Percentiles rank a stretch among this genome's conserved stretches.
phyloP scores from a whole-genome alignment of 805 yeast species.

The Candida patagonica region DNA sequence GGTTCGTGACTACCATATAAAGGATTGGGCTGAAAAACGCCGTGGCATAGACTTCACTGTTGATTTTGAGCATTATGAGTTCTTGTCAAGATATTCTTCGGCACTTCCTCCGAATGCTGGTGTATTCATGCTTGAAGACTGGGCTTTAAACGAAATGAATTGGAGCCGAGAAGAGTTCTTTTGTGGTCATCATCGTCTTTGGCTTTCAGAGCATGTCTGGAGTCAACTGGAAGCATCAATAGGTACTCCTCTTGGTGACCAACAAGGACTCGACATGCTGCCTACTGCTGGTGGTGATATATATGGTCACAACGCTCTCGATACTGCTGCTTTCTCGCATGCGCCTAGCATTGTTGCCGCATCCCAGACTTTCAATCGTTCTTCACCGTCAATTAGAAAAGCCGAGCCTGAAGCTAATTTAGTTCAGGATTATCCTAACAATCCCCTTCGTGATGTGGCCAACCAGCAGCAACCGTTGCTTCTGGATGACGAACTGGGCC shows the following conservation, averaged over 20 bases:
- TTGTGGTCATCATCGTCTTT: slow-evolving; percentile 28
- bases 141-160: slow-evolving; percentile 29
- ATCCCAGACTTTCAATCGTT: background rate
- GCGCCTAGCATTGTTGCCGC: background rate
- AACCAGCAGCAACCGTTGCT: background rate
- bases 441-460: background rate
- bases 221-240: slow-evolving; percentile 25
- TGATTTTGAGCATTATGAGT: slow-evolving; percentile 32
- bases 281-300: background rate
- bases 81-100: slow-evolving; percentile 26
- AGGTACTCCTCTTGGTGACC: slow-evolving; percentile 5
- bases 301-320: slow-evolving; percentile 4
- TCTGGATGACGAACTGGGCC: slow-evolving; percentile 1
- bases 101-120: slow-evolving; percentile 24
- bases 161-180: slow-evolving; percentile 29
- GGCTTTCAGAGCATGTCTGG: slow-evolving; percentile 32
- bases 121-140: slow-evolving; percentile 22
- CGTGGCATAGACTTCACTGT: slow-evolving; percentile 29
- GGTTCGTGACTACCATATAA: slow-evolving; percentile 27
- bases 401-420: background rate
- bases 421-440: background rate
- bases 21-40: slow-evolving; percentile 32
- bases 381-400: background rate
- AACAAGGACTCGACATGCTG: too few relatives aligned
- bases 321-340: background rate